These are phyloP conservation scores for Ogataea ramenticola DNA, from an alignment of 805 yeast genomes.

Conservation along the genomic window DNA sequence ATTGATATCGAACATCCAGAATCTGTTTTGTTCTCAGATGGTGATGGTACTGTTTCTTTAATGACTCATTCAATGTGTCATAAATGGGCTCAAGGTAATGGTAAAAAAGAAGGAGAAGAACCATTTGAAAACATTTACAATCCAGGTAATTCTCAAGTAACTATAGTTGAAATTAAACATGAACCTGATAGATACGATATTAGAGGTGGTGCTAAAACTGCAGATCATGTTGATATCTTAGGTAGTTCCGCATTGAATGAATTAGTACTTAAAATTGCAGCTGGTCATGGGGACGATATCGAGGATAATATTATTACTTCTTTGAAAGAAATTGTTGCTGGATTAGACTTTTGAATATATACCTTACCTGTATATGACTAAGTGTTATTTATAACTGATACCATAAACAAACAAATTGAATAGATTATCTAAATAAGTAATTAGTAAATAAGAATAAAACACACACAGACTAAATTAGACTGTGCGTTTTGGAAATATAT, in stretches of 20 bases:
- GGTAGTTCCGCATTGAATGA: slow-evolving; percentile 94
- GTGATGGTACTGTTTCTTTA: slow-evolving; percentile 92
- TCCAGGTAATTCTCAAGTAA: slow-evolving; percentile 70
- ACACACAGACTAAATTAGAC: too few relatives aligned
- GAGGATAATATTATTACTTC: slow-evolving; percentile 51
- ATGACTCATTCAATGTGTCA: slow-evolving; percentile 88
- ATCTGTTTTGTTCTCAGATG: slow-evolving; percentile 83
- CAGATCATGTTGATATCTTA: slow-evolving; percentile 94
- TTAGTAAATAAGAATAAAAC: too few relatives aligned
- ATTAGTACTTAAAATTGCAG: slow-evolving; percentile 69
- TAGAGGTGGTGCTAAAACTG: slow-evolving; percentile 95
- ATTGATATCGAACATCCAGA: slow-evolving; percentile 55
- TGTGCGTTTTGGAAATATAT: too few relatives aligned
- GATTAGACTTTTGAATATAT: slow-evolving; percentile 41
- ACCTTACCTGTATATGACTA: too few relatives aligned
- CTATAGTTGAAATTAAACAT: slow-evolving; percentile 82
- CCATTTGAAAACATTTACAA: slow-evolving; percentile 46
- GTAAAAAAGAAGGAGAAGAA: slow-evolving; percentile 17
- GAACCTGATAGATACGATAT: slow-evolving; percentile 93
- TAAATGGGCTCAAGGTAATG: slow-evolving; percentile 63
- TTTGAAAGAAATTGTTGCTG: slow-evolving; percentile 53
- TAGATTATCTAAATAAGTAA: too few relatives aligned
- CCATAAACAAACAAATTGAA: too few relatives aligned
- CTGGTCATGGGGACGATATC: slow-evolving; percentile 70
- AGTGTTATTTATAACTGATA: too few relatives aligned